Conservation (phyloP, 352 stramenopile species). For the Aphanomyces euteiches region DNA sequence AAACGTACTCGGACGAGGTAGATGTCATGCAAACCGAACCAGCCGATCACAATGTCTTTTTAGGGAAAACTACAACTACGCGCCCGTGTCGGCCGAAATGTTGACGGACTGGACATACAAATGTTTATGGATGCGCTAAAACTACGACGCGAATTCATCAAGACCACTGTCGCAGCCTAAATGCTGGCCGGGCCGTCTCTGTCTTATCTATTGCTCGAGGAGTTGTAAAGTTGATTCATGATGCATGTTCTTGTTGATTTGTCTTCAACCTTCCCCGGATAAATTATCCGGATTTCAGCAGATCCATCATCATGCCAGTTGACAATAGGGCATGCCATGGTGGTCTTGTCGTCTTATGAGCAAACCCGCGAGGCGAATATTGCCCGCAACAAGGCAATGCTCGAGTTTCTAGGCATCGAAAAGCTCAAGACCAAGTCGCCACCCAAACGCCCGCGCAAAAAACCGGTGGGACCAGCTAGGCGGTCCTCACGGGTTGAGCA, state of each 20-base stretch:
- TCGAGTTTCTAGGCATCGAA: conserved; percentile 20
- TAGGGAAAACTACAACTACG: conserved; percentile 52
- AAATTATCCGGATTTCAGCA: neutral
- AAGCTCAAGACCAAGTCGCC: conserved; percentile 3
- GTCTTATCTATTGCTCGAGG: conserved; percentile 15
- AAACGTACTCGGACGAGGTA: conserved; percentile 48
- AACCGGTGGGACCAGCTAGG: neutral
- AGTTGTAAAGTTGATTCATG: conserved; percentile 22
- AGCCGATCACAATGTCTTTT: neutral
- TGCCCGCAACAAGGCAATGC: conserved; percentile 27
- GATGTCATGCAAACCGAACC: neutral
- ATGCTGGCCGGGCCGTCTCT: neutral
- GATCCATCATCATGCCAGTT: neutral
- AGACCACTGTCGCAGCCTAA: conserved; percentile 33
- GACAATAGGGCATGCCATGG: conserved; percentile 3
- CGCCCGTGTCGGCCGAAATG: conserved; percentile 67
- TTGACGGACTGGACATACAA: conserved; percentile 76
- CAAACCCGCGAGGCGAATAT: conserved; percentile 11
- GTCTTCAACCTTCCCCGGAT: neutral
- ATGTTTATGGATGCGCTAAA: conserved; percentile 69
- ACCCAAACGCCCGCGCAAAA: neutral
- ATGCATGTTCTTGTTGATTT: conserved; percentile 10
- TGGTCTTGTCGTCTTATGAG: conserved; percentile 19
- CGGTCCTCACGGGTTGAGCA: conserved; percentile 6
- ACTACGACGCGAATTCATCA: conserved; percentile 70